A percentile compares a stretch with the other conserved stretches of the same genome.
These are phyloP conservation scores for Cordyceps cicadae DNA, from an alignment of 2,329 filamentous ascomycete species.

Conservation along the genomic window DNA sequence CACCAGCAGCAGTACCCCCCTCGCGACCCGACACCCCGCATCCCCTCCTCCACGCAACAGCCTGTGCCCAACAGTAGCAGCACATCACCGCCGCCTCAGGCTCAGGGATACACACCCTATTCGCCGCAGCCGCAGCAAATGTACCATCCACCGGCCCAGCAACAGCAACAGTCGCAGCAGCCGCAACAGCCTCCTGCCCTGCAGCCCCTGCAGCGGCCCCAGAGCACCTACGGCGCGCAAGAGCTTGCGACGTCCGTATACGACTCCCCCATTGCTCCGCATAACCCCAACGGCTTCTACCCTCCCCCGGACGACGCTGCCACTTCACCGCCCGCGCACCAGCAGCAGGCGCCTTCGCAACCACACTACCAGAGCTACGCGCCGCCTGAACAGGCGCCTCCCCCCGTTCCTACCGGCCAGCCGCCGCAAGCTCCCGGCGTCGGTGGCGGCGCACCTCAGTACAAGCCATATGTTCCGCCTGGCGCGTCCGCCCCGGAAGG, in stretches of 20 bases:
- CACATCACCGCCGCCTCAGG: slow-evolving; percentile 41
- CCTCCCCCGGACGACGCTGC: slow-evolving; percentile 35
- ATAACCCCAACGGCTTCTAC: slow-evolving; percentile 36
- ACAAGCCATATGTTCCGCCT: slow-evolving; percentile 52
- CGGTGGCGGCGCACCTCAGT: slow-evolving; percentile 33
- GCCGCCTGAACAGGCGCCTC: slow-evolving; percentile 29
- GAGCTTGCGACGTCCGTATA: slow-evolving; percentile 72
- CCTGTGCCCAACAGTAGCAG: slow-evolving; percentile 43
- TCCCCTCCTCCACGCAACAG: slow-evolving; percentile 38
- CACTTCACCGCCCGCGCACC: slow-evolving; percentile 21
- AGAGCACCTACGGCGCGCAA: slow-evolving; percentile 65
- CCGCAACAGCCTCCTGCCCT: slow-evolving; percentile 36
- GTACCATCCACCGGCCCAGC: slow-evolving; percentile 28
- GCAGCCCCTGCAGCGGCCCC: slow-evolving; percentile 43
- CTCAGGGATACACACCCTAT: slow-evolving; percentile 37
- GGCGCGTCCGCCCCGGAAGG: slow-evolving; percentile 25
- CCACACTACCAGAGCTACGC: slow-evolving; percentile 37
- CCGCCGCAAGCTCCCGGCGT: slow-evolving; percentile 23
- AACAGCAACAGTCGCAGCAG: slow-evolving; percentile 41
- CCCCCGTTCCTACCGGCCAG: slow-evolving; percentile 32
- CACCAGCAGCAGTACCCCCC: slow-evolving; percentile 36
- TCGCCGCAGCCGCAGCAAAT: slow-evolving; percentile 24
- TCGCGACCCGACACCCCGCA: slow-evolving; percentile 41
- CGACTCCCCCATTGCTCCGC: slow-evolving; percentile 59
- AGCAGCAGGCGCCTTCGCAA: slow-evolving; percentile 21